These are phyloP conservation scores for Globisporangium nunn DNA, from an alignment of 352 stramenopile genomes.

Conservation along the genomic window DNA sequence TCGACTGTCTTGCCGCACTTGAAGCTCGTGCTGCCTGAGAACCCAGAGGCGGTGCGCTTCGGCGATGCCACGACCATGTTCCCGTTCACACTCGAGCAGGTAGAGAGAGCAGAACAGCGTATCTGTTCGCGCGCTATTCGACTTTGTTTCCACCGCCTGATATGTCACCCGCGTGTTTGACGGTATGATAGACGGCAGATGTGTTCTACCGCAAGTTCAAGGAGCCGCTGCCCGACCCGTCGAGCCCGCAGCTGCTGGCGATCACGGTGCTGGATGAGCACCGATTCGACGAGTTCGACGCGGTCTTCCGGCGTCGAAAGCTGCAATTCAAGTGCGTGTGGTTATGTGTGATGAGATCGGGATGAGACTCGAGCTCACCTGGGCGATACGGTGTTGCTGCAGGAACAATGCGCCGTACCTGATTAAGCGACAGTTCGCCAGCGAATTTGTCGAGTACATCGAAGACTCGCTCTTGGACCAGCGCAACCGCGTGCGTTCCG, in stretches of 20 bases:
- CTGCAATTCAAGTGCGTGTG: constrained; percentile 41
- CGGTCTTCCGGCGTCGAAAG: constrained; percentile 53
- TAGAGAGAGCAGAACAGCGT: constrained; percentile 5
- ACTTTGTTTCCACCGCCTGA: not conserved
- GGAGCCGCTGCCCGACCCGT: constrained; percentile 59
- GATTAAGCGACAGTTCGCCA: constrained; percentile 66
- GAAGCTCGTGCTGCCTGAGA: constrained; percentile 25
- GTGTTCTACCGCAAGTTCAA: constrained; percentile 83
- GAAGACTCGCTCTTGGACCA: constrained; percentile 74
- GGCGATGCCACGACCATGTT: constrained; percentile 37
- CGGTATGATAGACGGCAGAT: constrained; percentile 31
- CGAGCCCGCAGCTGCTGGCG: constrained; percentile 28
- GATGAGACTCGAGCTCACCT: not conserved
- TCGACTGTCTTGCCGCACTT: constrained; percentile 26
- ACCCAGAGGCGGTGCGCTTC: constrained; percentile 40
- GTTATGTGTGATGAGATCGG: not conserved
- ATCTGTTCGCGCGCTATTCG: not conserved
- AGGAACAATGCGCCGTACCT: constrained; percentile 69
- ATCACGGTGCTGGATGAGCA: constrained; percentile 43
- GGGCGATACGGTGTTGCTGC: not conserved
- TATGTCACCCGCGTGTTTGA: too few relatives aligned
- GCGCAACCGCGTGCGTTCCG: constrained; percentile 48
- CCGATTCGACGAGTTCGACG: constrained; percentile 41
- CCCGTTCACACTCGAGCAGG: constrained; percentile 59
- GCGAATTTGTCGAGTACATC: constrained; percentile 68